Evolutionary conservation across 805 yeast species (phyloP), one percentile per base, ranked within the genome.

Genomic region (Danielia oregonensis): DNA sequence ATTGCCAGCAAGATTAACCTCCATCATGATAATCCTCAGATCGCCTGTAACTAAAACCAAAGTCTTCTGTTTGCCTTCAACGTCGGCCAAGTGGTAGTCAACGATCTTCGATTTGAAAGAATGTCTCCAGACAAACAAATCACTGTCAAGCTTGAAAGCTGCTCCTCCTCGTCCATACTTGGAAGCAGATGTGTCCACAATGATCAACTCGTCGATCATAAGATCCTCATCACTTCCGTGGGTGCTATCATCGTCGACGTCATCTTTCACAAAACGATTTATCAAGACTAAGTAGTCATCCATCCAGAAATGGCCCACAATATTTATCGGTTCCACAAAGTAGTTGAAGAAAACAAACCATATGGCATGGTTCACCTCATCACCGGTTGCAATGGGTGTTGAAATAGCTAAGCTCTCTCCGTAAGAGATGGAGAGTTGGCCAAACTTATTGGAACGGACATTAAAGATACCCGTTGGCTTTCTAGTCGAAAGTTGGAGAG

Each of bases 271-370:
- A 7, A 40, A 47, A 32, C 70, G 40, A 39, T 65, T 65, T 17
- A 67, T 44, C 11, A 65, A 19, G 4, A 68, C 45, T 34, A 68
- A 40, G 36, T 51, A 62, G 39, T 57, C 61, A 10, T 57, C 53
- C 34, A 52, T 57, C 65, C 67, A 61, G 32, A 63, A 50, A 26
- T 63, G 70, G 32, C 52, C 40, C 4, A 61, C 47, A 4, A 68
- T 54, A 31, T 63, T 64, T 32, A 64, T 48, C 3, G 56, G 39
- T 22, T 61, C 68, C 33, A 55, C 39, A 18, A 49, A 53, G 37
- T 55, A 58, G 40, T 62, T 59, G 26, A 51, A 53, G 37, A 63
- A 65, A 35, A 57, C 59, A 39, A 52, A 66, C 73, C 73, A 68
- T 8, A 65, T 38, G 4, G 61, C 49, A 35, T 66, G 71, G 36